Conservation (phyloP, 345 rosid species). For the Eutrema heterophyllum region DNA sequence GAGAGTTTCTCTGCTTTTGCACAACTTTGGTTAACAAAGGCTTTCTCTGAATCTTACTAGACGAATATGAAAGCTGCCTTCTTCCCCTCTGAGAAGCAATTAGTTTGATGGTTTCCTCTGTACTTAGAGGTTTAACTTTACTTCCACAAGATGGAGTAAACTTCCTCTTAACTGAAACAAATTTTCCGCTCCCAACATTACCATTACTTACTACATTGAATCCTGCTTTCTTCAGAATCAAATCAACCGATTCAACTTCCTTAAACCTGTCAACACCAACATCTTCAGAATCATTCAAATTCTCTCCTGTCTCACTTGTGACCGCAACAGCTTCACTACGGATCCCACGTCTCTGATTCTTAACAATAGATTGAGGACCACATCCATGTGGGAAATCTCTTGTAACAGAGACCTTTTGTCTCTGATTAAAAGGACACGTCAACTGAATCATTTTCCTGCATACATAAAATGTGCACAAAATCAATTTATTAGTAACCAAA, state of each 20-base stretch:
- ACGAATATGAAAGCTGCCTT: background rate
- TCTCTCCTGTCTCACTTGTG: background rate
- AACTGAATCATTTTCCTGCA: no score
- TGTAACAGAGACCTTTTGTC: no score
- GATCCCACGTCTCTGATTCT: no score
- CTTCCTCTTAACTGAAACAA: background rate
- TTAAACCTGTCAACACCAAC: background rate
- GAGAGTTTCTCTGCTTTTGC: no score
- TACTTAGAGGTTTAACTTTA: slow-evolving; percentile 12
- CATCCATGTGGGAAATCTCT: no score
- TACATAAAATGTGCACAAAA: no score
- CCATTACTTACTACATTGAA: background rate
- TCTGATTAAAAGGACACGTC: no score
- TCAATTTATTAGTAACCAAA: no score
- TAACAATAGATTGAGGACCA: no score
- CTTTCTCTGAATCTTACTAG: background rate
- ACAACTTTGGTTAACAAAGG: background rate
- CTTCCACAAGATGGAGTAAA: background rate
- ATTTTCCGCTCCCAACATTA: background rate
- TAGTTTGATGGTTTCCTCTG: background rate
- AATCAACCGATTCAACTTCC: background rate
- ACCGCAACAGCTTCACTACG: background rate
- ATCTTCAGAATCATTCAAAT: background rate
- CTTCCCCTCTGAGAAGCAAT: background rate
- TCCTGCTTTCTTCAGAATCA: slow-evolving; percentile 15